phyloP scores from a whole-genome alignment of 441 rosid genomes.

The Populus hybrid region DNA sequence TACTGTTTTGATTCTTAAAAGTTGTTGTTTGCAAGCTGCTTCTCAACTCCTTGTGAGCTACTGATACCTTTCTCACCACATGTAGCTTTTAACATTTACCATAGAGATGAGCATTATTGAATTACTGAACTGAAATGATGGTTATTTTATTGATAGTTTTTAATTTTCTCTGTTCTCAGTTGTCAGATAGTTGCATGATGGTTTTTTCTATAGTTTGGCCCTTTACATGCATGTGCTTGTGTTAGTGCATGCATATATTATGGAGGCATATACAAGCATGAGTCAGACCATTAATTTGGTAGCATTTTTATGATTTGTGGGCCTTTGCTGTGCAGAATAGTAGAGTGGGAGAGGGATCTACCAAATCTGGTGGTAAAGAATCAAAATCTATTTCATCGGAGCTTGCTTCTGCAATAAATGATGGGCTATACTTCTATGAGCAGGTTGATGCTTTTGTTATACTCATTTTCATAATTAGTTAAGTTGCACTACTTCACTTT shows the following conservation, averaged over 20 bases:
- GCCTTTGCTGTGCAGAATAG: conserved; percentile 62
- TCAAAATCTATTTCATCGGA: conserved; percentile 62
- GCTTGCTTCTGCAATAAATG: conserved; percentile 82
- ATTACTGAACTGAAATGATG: background rate
- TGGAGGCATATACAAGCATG: background rate
- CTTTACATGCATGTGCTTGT: background rate
- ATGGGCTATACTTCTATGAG: conserved; percentile 89
- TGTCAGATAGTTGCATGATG: background rate
- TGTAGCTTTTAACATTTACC: background rate
- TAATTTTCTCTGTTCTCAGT: background rate
- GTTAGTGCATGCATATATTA: background rate
- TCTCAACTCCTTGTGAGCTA: background rate
- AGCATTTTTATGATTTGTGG: conserved; percentile 12
- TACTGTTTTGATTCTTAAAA: background rate
- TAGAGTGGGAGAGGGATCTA: conserved; percentile 46
- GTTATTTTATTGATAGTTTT: background rate
- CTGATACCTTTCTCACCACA: background rate
- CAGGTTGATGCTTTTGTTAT: conserved; percentile 49
- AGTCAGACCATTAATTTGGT: background rate
- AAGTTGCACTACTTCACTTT: conserved; percentile 4
- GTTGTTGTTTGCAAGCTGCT: background rate
- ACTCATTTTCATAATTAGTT: conserved; percentile 1
- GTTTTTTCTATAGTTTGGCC: background rate
- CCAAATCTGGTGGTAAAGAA: conserved; percentile 39
- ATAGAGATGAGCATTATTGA: background rate